A percentile compares a stretch with the other conserved stretches of the same genome.
Conservation (phyloP, 805 yeast genomes). For the Suhomyces sp. region DNA sequence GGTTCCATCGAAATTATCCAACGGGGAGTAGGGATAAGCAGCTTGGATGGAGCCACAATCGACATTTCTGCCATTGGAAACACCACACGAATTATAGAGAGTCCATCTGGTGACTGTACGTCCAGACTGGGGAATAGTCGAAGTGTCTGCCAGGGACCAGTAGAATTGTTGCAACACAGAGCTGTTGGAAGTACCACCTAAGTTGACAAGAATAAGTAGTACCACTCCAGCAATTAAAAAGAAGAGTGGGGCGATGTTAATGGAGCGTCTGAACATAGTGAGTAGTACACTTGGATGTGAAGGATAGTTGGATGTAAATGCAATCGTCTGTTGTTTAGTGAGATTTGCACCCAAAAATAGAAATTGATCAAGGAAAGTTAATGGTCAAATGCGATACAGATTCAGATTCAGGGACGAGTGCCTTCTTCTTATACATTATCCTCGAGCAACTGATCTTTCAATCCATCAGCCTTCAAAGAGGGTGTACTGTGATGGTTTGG, state of each 20-base stretch:
- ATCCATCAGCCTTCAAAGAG: too few species aligned
- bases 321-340: too few species aligned
- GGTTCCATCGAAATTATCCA: slow-evolving; percentile 21
- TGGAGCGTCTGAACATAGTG: slow-evolving; percentile 24
- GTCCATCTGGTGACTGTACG: slow-evolving; percentile 27
- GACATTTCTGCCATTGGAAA: slow-evolving; percentile 12
- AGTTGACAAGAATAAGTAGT: slow-evolving; percentile 25
- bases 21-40: slow-evolving; percentile 34
- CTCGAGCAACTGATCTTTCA: too few species aligned
- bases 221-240: slow-evolving; percentile 23
- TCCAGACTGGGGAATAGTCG: slow-evolving; percentile 12
- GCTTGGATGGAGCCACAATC: slow-evolving; percentile 21
- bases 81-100: slow-evolving; percentile 25
- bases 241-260: slow-evolving; percentile 24
- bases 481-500: too few species aligned
- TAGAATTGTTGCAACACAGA: slow-evolving; percentile 23
- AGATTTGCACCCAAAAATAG: too few species aligned
- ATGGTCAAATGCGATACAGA: too few species aligned
- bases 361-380: too few species aligned
- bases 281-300: not conserved
- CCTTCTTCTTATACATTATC: too few species aligned
- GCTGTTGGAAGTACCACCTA: slow-evolving; percentile 24
- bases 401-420: too few species aligned
- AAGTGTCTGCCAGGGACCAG: slow-evolving; percentile 24
- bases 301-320: not conserved